A percentile compares a stretch with the other conserved stretches of the same genome.
Evolutionary conservation across 2,329 filamentous ascomycete genomes (phyloP).

Genomic region (Colletotrichum eremochloae): DNA sequence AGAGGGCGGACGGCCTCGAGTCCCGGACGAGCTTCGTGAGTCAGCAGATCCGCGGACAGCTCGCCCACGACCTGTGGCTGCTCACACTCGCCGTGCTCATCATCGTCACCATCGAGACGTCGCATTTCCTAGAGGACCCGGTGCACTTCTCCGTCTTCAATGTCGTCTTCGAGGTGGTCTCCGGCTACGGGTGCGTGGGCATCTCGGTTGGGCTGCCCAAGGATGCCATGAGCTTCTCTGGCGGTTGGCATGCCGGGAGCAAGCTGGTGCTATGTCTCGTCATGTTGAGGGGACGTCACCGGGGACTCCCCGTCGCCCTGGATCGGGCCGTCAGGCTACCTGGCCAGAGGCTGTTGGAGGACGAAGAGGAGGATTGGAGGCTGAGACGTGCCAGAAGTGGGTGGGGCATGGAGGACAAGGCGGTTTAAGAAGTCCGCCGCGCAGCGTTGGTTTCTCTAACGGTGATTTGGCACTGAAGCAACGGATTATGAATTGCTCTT

Average conservation of each 20-base stretch:
- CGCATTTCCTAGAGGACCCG: constrained; percentile 65
- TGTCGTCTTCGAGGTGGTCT: constrained; percentile 69
- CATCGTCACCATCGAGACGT: constrained; percentile 71
- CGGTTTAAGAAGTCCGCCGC: neutral
- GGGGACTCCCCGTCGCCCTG: constrained; percentile 68
- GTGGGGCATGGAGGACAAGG: neutral
- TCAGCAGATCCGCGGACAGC: constrained; percentile 72
- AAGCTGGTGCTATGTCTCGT: constrained; percentile 71
- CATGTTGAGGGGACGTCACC: constrained; percentile 68
- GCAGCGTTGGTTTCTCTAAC: neutral
- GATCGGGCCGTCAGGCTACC: constrained; percentile 66
- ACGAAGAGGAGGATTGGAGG: constrained; percentile 48
- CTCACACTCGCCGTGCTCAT: constrained; percentile 71
- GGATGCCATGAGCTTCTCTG: constrained; percentile 67
- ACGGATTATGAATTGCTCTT: neutral
- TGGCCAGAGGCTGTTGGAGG: constrained; percentile 47
- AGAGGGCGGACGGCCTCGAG: constrained; percentile 44
- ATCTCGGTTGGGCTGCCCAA: constrained; percentile 68
- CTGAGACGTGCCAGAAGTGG: constrained; percentile 23
- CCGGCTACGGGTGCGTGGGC: constrained; percentile 73
- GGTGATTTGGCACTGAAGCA: neutral
- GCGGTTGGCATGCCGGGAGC: constrained; percentile 66
- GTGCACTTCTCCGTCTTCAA: constrained; percentile 70
- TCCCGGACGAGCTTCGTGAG: constrained; percentile 63
- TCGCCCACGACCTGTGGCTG: constrained; percentile 77